Evolutionary conservation across 768 basidiomycete genomes (phyloP).

Genomic region (Naganishia vishniacii): DNA sequence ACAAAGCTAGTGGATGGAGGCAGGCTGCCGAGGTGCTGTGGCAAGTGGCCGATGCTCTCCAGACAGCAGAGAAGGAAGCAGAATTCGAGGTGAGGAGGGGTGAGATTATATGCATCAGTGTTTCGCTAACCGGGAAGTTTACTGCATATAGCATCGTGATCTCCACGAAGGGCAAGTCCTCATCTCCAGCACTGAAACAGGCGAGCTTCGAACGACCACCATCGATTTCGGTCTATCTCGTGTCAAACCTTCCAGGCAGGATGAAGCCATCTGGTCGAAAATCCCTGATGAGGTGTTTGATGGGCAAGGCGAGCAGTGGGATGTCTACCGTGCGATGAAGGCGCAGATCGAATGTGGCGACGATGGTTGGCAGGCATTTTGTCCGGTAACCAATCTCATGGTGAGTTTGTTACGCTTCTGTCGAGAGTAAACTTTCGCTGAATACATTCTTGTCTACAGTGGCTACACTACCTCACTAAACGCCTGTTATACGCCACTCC

Average conservation of each 20-base stretch:
- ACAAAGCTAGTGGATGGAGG: conserved; percentile 58
- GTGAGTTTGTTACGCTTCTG: conserved; percentile 52
- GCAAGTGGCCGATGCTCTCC: conserved; percentile 75
- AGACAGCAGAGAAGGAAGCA: conserved; percentile 70
- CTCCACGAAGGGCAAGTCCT: conserved; percentile 98
- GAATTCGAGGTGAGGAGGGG: conserved; percentile 70
- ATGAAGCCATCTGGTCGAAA: conserved; percentile 63
- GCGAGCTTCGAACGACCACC: conserved; percentile 63
- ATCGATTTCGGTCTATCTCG: conserved; percentile 93
- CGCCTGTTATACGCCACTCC: conserved; percentile 22
- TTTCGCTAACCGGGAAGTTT: not conserved
- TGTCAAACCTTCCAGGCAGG: conserved; percentile 58
- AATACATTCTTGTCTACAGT: not conserved
- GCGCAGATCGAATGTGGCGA: conserved; percentile 52
- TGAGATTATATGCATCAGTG: too few species aligned
- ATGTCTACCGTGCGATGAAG: conserved; percentile 85
- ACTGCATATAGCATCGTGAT: conserved; percentile 73
- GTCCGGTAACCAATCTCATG: conserved; percentile 83
- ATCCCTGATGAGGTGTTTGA: conserved; percentile 86
- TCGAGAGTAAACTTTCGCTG: not conserved
- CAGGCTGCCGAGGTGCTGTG: conserved; percentile 85
- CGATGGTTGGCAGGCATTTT: conserved; percentile 67
- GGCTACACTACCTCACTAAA: conserved; percentile 26
- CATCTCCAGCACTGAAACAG: conserved; percentile 53
- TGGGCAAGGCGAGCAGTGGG: conserved; percentile 87